Conservation (phyloP, 768 basidiomycete genomes). For the Lactifluus hygrophoroides region DNA sequence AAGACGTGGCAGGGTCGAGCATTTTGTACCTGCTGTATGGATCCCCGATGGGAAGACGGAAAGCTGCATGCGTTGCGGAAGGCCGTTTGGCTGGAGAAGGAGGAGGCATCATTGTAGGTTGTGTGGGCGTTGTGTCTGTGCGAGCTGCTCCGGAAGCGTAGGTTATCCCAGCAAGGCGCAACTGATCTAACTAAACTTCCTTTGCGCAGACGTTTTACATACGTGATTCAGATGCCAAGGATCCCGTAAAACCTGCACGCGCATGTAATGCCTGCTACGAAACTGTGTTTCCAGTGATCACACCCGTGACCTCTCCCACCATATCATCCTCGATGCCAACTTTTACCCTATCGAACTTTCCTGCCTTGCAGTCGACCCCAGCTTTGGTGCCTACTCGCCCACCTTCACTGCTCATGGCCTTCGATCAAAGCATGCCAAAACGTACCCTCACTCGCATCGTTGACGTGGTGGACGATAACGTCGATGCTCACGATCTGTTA, state of each 20-base stretch:
- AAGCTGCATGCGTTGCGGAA: conserved; percentile 77
- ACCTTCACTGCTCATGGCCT: conserved; percentile 34
- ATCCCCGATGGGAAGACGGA: conserved; percentile 80
- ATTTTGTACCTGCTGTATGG: conserved; percentile 90
- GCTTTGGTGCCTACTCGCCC: conserved; percentile 19
- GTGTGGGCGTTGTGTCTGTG: conserved; percentile 81
- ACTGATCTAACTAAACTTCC: conserved; percentile 3
- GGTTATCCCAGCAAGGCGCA: conserved; percentile 18
- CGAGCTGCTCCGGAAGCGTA: conserved; percentile 73
- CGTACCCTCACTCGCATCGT: conserved; percentile 21
- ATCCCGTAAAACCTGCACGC: conserved; percentile 53
- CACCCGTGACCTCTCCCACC: conserved; percentile 18
- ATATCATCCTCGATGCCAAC: conserved; percentile 31
- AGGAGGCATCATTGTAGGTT: conserved; percentile 81
- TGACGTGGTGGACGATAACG: conserved; percentile 10
- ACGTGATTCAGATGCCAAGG: conserved; percentile 40
- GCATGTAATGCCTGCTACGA: conserved; percentile 85
- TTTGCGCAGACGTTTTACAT: conserved; percentile 71
- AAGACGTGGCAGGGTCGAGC: conserved; percentile 51
- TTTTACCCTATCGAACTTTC: conserved; percentile 43
- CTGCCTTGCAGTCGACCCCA: conserved; percentile 48
- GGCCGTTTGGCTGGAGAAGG: conserved; percentile 67
- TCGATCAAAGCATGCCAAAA: conserved; percentile 28
- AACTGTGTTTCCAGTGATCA: conserved; percentile 66
- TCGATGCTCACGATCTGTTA: neutral